Percentiles rank a stretch among this genome's conserved stretches.
Conservation (phyloP, 2,329 filamentous ascomycete species). For the Aureobasidium vineae region DNA sequence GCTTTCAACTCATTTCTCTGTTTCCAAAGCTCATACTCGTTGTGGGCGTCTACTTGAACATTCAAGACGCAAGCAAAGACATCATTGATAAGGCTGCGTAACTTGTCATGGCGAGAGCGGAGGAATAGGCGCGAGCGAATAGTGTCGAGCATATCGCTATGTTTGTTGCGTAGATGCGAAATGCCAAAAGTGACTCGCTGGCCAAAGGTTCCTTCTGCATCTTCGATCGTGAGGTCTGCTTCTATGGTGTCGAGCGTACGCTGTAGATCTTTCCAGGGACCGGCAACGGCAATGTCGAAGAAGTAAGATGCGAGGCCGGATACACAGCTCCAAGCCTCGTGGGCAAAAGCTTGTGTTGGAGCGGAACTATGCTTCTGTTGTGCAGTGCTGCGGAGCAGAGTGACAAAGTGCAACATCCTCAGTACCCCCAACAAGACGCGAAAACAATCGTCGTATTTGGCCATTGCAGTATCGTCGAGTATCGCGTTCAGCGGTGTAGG, state of each 20-base stretch:
- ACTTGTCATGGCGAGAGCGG: constrained; percentile 34
- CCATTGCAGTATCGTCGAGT: constrained; percentile 66
- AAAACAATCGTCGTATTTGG: constrained; percentile 85
- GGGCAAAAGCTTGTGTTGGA: constrained; percentile 53
- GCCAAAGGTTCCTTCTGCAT: constrained; percentile 44
- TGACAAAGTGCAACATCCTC: constrained; percentile 63
- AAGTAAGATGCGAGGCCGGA: constrained; percentile 71
- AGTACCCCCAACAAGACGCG: constrained; percentile 72
- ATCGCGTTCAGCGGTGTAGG: constrained; percentile 69
- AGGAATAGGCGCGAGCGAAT: constrained; percentile 38
- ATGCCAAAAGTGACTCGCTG: constrained; percentile 31
- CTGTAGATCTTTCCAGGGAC: constrained; percentile 71
- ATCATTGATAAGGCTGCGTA: constrained; percentile 32
- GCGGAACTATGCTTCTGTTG: constrained; percentile 30
- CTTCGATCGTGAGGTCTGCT: constrained; percentile 51
- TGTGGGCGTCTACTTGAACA: not conserved
- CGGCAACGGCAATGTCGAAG: constrained; percentile 71
- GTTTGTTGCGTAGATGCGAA: constrained; percentile 32
- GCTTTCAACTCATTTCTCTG: not conserved
- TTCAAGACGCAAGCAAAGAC: constrained; percentile 33
- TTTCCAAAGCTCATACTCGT: not conserved
- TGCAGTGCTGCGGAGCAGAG: constrained; percentile 37
- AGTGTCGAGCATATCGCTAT: constrained; percentile 35
- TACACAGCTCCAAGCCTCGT: constrained; percentile 79
- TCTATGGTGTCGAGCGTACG: constrained; percentile 64